Base-by-base conservation (phyloP, 192 early-diverging fungal species). In the Coemansia sp. region DNA sequence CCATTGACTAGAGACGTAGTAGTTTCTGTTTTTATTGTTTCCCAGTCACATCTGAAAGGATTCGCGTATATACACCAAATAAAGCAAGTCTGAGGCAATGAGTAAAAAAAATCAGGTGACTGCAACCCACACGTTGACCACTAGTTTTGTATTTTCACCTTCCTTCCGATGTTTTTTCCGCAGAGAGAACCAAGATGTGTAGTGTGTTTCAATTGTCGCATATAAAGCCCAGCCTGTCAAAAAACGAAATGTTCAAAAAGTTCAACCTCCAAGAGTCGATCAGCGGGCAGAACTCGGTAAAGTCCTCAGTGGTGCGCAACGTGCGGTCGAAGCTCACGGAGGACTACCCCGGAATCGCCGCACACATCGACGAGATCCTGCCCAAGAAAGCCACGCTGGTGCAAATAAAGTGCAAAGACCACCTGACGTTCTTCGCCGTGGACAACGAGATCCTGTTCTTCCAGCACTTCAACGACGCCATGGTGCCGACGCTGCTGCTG, bases 401-500 rank as follows among this genome's bases (percentile, higher is more conserved):
- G 37, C 83, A 93, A 46, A 83, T 93, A 55, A 98, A 98, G 78
- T 91, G 94, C 78, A 87, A 92, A 57, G 96, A 95, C 57, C 90
- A 90, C 56, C 80, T 97, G 41, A 88, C 84, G 27, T 84, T 98
- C 22, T 84, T 93, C 40, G 80, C 89, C n/a, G 72, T 92, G 45
- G 87, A 93, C 78, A 85, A 85, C 66, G 82, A 90, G 50, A 82
- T 95, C 43, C 78, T 97, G 24, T 96, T 96, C 63, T 97, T 95
- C 81, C 91, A 97, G 75, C 89, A 91, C 64, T 98, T 94, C 76
- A 92, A 94, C 68, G 97, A 93, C 19, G 91, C 91, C 49, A 89
- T 89, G 55, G 86, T 84, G 43, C 97, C 97, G 41, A 90, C 86
- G 9, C 83, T 99, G 9, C 82, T 81, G 14, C 72, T 99, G 21